Evolutionary conservation across 805 yeast genomes (phyloP), one percentile per base, ranked within the genome.

Genomic region (Naumovozyma dairenensis): DNA sequence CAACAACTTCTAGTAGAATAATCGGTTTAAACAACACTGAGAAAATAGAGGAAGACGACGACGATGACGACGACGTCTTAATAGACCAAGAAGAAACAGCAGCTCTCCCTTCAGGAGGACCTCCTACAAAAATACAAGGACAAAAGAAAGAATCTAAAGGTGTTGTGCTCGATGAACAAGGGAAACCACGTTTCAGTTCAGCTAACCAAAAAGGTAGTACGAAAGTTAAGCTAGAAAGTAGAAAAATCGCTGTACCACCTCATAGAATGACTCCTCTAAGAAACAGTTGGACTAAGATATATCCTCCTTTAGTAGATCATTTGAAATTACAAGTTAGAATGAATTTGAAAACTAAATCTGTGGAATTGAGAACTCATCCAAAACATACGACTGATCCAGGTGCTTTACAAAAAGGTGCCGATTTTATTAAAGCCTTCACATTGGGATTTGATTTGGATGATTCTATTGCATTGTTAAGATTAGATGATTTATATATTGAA

Each of bases 341-440:
- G 96, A 89, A 92, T 59, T 62, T 83, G 44, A 77, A 77, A 55
- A 77, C 84, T n/a, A 82, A 73, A 52, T 77, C 89, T 3, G 95
- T 92, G 20, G 94, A 89, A 55, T 59, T 92, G 51, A 77, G 83
- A 59, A 87, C 97, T 2, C 69, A 72, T 50, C 72, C 80, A 49
- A 74, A 80, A 46, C 67, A 67, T 44, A 87, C 97, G 7, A 80
- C 80, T 4, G 98, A 93, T 50, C 80, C 83, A 16, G 89, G 95
- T 31, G 96, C 98, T 7, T 67, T 92, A 43, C 99, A 92, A 57
- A 92, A 92, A 60, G 99, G 97, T 43, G 96, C 95, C 16, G 99
- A 92, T 62, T 92, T 92, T 55, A 74, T 92, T 37, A 82, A 84
- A 54, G 97, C 98, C 1, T 92, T 92, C 62, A 80, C 96, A 15